A percentile compares a stretch with the other conserved stretches of the same genome.
phyloP scores from a whole-genome alignment of 805 yeast genomes.

The Kuraishia floccosa region DNA sequence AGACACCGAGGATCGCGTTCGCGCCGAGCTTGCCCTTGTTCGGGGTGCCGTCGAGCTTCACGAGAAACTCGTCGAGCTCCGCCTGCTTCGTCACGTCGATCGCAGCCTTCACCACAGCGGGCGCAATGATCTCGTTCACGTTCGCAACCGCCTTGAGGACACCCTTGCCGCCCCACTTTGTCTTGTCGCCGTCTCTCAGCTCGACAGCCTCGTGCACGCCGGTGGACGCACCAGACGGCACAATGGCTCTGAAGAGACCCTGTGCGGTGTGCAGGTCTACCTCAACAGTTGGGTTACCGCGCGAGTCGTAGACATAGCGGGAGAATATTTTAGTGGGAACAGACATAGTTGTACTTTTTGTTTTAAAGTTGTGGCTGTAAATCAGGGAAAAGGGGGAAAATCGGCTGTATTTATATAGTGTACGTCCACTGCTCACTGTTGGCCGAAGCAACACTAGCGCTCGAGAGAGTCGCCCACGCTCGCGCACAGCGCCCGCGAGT shows the following conservation, averaged over 20 bases:
- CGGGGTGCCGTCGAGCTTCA: conserved; percentile 87
- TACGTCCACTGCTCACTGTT: no score
- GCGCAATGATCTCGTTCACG: conserved; percentile 91
- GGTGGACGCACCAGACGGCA: conserved; percentile 99
- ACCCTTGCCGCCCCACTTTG: conserved; percentile 99
- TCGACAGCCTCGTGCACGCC: conserved; percentile 98
- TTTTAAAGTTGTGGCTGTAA: no score
- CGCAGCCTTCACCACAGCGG: conserved; percentile 76
- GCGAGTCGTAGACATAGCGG: conserved; percentile 97
- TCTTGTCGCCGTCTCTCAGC: conserved; percentile 95
- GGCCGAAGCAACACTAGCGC: no score
- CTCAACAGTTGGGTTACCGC: conserved; percentile 99
- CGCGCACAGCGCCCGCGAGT: no score
- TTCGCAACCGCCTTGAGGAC: conserved; percentile 93
- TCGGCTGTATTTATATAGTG: no score
- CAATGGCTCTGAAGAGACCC: conserved; percentile 94
- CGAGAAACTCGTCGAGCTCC: conserved; percentile 77
- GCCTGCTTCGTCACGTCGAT: conserved; percentile 81
- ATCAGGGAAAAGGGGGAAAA: no score
- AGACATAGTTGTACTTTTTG: conserved; percentile 10
- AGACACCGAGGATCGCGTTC: conserved; percentile 96
- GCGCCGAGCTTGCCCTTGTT: conserved; percentile 98
- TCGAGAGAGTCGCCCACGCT: no score
- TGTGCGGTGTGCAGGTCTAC: conserved; percentile 89
- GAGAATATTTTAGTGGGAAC: conserved; percentile 82